phyloP scores from a whole-genome alignment of 2,329 filamentous ascomycete species.

The Aschersonia sp. region DNA sequence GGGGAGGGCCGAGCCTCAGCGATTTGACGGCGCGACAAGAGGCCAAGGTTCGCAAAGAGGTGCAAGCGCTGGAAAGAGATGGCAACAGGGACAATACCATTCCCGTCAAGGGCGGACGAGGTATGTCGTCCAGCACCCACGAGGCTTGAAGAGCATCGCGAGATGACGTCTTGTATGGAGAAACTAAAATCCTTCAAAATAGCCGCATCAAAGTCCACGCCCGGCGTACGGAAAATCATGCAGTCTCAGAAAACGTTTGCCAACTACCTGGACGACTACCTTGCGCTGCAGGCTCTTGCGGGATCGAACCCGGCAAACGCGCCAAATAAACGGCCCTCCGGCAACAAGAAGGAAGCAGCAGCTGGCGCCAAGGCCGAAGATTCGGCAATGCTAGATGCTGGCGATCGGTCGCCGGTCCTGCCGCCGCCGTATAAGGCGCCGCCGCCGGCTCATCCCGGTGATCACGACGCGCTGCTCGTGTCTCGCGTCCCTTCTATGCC shows the following conservation, averaged over 20 bases:
- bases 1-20: constrained; percentile 31
- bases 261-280: constrained; percentile 69
- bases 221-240: constrained; percentile 61
- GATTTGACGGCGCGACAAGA: constrained; percentile 73
- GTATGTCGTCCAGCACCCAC: constrained; percentile 12
- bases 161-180: background rate
- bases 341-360: constrained; percentile 12
- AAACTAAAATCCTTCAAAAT: background rate
- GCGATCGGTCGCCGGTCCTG: constrained; percentile 16
- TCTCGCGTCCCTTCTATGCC: constrained; percentile 44
- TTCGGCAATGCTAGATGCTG: constrained; percentile 12
- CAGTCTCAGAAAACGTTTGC: constrained; percentile 71
- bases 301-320: constrained; percentile 17
- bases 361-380: constrained; percentile 7
- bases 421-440: constrained; percentile 16
- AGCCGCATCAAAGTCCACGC: constrained; percentile 44
- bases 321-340: constrained; percentile 12
- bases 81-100: constrained; percentile 61
- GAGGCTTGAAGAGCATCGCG: background rate
- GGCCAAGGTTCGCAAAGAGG: constrained; percentile 64
- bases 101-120: constrained; percentile 40
- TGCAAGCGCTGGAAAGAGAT: constrained; percentile 72
- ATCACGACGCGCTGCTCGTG: constrained; percentile 42
- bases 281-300: constrained; percentile 42
- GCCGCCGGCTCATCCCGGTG: constrained; percentile 28